Evolutionary conservation across 228 moss, liverwort and hornwort genomes (phyloP), one percentile per base, ranked within the genome.

Genomic region (Sphagnum magellanicum): DNA sequence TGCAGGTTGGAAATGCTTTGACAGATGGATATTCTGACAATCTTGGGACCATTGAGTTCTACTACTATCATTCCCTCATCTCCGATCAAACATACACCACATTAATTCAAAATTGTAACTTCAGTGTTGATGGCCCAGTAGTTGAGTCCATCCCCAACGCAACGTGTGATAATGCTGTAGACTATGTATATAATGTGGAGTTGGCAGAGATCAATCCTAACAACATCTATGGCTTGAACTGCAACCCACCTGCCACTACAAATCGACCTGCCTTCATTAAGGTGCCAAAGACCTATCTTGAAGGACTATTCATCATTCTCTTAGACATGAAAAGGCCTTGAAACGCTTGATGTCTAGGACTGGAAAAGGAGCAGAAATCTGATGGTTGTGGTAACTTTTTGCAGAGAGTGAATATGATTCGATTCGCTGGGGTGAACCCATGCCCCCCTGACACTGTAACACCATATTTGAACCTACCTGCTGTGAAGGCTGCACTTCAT

Each of bases 1-100:
- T 8, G 51, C 74, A 90, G 87, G 76, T 91, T 17, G 92, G 92
- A 15, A 92, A 92, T 65, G 76, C 87, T 63, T 83, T 81, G 75
- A 87, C 87, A 4, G 92, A 92, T 69, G 81, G 89, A 46, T 87
- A 89, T 72, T 77, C 49, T 0, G 85, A 87, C 78, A 92, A 89
- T 65, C 16, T 81, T 50, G 92, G 92, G 64, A 87, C 85, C 51
- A 78, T 85, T 1, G 83, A 92, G n/a, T 92, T 79, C 73, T 89
- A 81, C 63, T 72, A 85, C 50, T 81, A 67, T 11, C 92, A 92
- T 16, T 82, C 79, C 15, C 73, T 92, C 16, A 87, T 92, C 71
- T 87, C 89, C 0, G 78, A 81, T 11, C 78, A 79, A 10, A 77
- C 61, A 0, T 80, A 83, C 71, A 75, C 74, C 50, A 71, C 50